Conservation (phyloP, 768 basidiomycete genomes). For the Boletus reticulatus region DNA sequence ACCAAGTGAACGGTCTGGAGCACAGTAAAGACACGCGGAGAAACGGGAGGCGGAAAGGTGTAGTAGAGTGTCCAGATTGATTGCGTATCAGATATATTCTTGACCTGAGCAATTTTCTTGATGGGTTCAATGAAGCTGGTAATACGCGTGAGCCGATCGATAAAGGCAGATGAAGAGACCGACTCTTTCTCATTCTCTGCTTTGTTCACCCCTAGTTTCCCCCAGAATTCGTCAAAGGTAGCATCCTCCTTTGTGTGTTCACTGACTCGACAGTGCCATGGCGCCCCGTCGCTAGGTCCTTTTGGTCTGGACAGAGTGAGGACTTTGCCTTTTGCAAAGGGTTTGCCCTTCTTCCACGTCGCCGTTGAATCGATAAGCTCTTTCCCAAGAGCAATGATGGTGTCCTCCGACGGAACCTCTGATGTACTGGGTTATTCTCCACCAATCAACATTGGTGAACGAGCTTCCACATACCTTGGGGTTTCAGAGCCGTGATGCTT, state of each 20-base stretch:
- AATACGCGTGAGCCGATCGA: not conserved
- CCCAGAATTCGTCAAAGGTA: constrained; percentile 75
- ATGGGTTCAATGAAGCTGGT: constrained; percentile 64
- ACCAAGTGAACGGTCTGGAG: constrained; percentile 59
- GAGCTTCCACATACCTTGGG: constrained; percentile 32
- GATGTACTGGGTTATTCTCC: not conserved
- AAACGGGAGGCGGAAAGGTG: constrained; percentile 66
- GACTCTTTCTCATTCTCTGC: constrained; percentile 69
- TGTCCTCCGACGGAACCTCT: constrained; percentile 65
- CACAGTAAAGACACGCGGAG: constrained; percentile 74
- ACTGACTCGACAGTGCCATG: constrained; percentile 70
- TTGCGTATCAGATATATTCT: constrained; percentile 60
- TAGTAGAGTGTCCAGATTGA: constrained; percentile 73
- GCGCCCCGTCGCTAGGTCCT: constrained; percentile 50
- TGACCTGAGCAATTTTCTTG: constrained; percentile 59
- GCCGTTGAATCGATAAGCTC: constrained; percentile 54
- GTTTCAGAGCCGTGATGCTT: constrained; percentile 39
- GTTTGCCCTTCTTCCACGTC: constrained; percentile 69
- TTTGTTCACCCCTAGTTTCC: constrained; percentile 62
- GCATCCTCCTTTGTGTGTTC: constrained; percentile 63
- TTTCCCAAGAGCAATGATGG: constrained; percentile 50
- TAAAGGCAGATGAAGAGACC: constrained; percentile 13
- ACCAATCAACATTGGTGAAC: not conserved
- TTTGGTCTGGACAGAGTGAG: constrained; percentile 55
- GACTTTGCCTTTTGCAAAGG: constrained; percentile 51